Percentiles rank a stretch among this genome's conserved stretches.
Conservation (phyloP, 129 eudicot species). For the Heracleum sosnowskyi region DNA sequence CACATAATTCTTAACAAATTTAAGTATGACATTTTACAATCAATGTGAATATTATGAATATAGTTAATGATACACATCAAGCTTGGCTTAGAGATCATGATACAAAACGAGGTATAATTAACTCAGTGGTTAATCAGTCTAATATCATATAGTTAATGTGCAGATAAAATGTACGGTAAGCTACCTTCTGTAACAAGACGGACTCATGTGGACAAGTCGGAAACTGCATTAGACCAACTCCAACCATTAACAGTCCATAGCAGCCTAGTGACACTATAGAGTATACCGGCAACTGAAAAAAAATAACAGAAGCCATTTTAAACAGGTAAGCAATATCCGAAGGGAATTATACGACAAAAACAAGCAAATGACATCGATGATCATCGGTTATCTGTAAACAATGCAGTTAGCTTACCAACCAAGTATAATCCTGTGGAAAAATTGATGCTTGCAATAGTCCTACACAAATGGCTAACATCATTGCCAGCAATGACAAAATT, state of each 20-base stretch:
- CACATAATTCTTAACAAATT: background rate
- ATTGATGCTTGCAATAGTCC: conserved; percentile 58
- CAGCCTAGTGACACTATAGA: conserved; percentile 80
- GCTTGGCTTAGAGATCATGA: no score
- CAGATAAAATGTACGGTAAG: background rate
- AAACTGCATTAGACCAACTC: conserved; percentile 82
- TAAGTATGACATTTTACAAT: no score
- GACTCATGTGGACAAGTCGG: conserved; percentile 95
- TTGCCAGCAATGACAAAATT: conserved; percentile 62
- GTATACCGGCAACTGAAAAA: conserved; percentile 69
- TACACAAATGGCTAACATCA: conserved; percentile 60
- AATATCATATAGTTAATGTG: background rate
- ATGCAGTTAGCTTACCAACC: conserved; percentile 63
- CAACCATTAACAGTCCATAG: conserved; percentile 81
- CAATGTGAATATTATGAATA: background rate
- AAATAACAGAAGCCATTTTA: background rate
- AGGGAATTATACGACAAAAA: background rate
- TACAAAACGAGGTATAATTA: no score
- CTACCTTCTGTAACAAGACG: conserved; percentile 68
- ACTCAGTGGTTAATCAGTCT: no score
- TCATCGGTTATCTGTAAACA: background rate
- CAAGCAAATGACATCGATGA: background rate
- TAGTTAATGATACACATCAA: no score
- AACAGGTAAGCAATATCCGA: background rate
- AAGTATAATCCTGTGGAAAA: conserved; percentile 59